Conservation (phyloP, 2,329 filamentous ascomycete genomes). For the Sporothrix pseudoabietina region DNA sequence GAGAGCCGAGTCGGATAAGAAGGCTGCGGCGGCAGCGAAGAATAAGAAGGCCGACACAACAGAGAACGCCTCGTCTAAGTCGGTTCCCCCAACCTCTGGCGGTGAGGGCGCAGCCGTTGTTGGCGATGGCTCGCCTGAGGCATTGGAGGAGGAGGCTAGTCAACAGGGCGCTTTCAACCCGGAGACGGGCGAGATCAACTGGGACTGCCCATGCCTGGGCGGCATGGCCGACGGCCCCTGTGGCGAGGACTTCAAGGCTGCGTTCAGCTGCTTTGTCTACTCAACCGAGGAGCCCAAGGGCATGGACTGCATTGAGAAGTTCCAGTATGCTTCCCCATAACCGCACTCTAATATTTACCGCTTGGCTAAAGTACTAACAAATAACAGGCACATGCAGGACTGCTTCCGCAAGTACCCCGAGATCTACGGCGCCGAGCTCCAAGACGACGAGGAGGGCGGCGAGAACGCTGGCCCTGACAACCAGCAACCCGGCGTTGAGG, state of each 20-base stretch:
- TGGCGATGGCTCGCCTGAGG: slow-evolving; percentile 47
- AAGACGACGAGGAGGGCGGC: slow-evolving; percentile 65
- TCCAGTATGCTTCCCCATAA: slow-evolving; percentile 69
- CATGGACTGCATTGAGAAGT: slow-evolving; percentile 96
- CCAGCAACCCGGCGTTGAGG: slow-evolving; percentile 37
- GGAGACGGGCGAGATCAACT: slow-evolving; percentile 99
- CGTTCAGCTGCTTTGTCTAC: slow-evolving; percentile 98
- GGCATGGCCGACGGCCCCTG: slow-evolving; percentile 97
- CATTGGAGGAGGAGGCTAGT: slow-evolving; percentile 75
- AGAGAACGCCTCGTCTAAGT: slow-evolving; percentile 31
- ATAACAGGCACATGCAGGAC: slow-evolving; percentile 83
- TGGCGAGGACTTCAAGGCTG: slow-evolving; percentile 90
- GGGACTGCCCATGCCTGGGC: slow-evolving; percentile 96
- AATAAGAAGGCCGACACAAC: slow-evolving; percentile 29
- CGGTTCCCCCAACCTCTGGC: slow-evolving; percentile 22
- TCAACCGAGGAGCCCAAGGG: slow-evolving; percentile 94
- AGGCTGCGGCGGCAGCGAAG: slow-evolving; percentile 37
- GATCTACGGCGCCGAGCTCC: slow-evolving; percentile 85
- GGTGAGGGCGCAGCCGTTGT: slow-evolving; percentile 27
- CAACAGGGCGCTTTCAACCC: slow-evolving; percentile 95
- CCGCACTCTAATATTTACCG: background rate
- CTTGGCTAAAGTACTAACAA: slow-evolving; percentile 27
- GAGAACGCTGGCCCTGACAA: slow-evolving; percentile 27
- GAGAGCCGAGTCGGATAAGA: slow-evolving; percentile 46
- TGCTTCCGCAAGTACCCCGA: slow-evolving; percentile 94